Conservation (phyloP, 2,329 filamentous ascomycete genomes). For the Beauveria sp. region DNA sequence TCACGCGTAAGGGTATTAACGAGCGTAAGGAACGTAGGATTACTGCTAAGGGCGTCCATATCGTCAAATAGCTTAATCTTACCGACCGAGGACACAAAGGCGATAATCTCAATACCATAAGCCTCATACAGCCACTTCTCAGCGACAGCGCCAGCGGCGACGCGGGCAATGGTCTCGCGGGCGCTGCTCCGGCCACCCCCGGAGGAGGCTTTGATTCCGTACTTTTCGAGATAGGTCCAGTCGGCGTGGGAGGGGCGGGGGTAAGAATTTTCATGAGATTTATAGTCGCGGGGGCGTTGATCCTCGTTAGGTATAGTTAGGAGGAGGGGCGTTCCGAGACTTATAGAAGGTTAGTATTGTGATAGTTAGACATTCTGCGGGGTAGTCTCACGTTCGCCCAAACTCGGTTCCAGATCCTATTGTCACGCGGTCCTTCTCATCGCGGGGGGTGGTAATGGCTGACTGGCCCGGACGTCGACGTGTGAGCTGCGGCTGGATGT, state of each 20-base stretch:
- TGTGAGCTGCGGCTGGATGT: constrained; percentile 93
- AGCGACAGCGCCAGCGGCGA: constrained; percentile 84
- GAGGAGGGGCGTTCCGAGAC: constrained; percentile 78
- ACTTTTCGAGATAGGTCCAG: constrained; percentile 96
- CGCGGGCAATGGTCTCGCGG: constrained; percentile 89
- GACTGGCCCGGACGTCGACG: constrained; percentile 84
- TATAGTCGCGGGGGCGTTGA: constrained; percentile 87
- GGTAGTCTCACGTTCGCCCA: constrained; percentile 54
- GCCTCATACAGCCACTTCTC: constrained; percentile 82
- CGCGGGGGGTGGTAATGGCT: constrained; percentile 80
- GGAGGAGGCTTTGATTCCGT: constrained; percentile 84
- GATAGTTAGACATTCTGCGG: not conserved
- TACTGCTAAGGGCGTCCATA: constrained; percentile 59
- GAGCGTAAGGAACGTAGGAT: constrained; percentile 71
- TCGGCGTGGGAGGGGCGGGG: constrained; percentile 90
- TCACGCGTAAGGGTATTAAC: constrained; percentile 64
- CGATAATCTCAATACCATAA: constrained; percentile 83
- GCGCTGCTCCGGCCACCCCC: constrained; percentile 87
- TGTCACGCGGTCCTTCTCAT: constrained; percentile 85
- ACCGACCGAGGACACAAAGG: constrained; percentile 83
- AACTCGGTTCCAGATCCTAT: constrained; percentile 92
- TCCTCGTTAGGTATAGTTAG: constrained; percentile 88
- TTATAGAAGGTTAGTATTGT: constrained; percentile 3
- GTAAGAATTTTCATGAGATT: constrained; percentile 45
- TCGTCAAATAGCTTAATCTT: constrained; percentile 30